These are phyloP conservation scores for Boletus sp. DNA, from an alignment of 768 basidiomycete genomes.

Conservation along the genomic window DNA sequence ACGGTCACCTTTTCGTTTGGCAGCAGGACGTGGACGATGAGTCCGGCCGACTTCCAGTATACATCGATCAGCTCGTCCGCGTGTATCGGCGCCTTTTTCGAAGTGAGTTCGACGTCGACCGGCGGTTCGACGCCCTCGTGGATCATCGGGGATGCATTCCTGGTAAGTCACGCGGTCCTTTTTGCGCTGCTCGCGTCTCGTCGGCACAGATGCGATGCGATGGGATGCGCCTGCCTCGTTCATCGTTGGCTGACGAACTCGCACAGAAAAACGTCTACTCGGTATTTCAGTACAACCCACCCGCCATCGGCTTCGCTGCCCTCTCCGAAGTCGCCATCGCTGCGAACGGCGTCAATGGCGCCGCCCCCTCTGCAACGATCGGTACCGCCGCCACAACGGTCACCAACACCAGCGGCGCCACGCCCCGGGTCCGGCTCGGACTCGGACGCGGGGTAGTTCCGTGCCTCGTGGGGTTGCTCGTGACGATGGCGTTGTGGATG, in stretches of 20 bases:
- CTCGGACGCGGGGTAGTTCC: background rate
- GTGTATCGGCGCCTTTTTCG: conserved; percentile 58
- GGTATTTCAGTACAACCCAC: conserved; percentile 49
- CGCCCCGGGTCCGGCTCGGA: background rate
- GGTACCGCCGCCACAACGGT: conserved; percentile 50
- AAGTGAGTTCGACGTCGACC: conserved; percentile 27
- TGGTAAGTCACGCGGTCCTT: conserved; percentile 24
- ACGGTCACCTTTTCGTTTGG: conserved; percentile 45
- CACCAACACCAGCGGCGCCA: conserved; percentile 23
- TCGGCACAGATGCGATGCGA: too few relatives aligned
- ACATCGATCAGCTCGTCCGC: conserved; percentile 35
- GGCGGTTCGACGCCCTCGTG: conserved; percentile 39
- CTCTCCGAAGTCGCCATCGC: conserved; percentile 35
- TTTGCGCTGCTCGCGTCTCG: too few relatives aligned
- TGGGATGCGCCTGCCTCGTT: background rate
- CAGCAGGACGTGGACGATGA: conserved; percentile 46
- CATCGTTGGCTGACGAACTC: background rate
- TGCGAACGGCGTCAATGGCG: conserved; percentile 30
- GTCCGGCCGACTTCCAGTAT: conserved; percentile 46
- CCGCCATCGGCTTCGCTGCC: conserved; percentile 51
- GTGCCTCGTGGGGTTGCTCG: background rate
- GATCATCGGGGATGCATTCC: conserved; percentile 55
- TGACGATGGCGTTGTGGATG: background rate
- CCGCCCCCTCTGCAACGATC: conserved; percentile 55
- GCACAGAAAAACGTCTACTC: conserved; percentile 55